Percentiles rank a stretch among this genome's conserved stretches.
Conservation (phyloP, 805 yeast species). For the Saccharomyces paradoxus region DNA sequence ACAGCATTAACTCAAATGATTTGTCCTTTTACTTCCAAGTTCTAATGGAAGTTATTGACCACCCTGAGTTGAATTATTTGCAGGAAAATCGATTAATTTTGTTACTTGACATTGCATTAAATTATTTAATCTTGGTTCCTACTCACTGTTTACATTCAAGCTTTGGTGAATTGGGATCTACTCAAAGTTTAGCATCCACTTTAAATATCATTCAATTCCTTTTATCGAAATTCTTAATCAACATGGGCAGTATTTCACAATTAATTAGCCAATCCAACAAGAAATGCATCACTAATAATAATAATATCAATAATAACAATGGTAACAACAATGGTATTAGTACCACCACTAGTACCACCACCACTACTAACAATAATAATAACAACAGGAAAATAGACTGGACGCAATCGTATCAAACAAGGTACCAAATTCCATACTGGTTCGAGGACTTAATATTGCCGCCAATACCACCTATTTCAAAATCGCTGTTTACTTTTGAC, state of each 20-base stretch:
- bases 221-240: conserved; percentile 17
- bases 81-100: conserved; percentile 18
- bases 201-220: conserved; percentile 20
- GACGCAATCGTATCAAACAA: conserved; percentile 6
- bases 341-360: too few species aligned
- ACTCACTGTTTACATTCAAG: conserved; percentile 14
- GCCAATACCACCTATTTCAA: conserved; percentile 27
- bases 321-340: too few species aligned
- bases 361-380: too few species aligned
- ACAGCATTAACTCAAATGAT: neutral
- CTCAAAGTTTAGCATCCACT: conserved; percentile 21
- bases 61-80: conserved; percentile 23
- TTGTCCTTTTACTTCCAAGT: conserved; percentile 16
- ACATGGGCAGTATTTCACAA: conserved; percentile 9
- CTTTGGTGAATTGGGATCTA: conserved; percentile 16
- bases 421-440: conserved; percentile 19
- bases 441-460: conserved; percentile 19
- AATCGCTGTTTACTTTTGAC: conserved; percentile 24
- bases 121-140: conserved; percentile 7
- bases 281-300: neutral
- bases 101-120: conserved; percentile 16
- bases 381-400: conserved; percentile 2
- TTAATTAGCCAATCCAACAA: conserved; percentile 1
- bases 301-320: neutral
- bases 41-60: conserved; percentile 30